Conservation (phyloP, 2,329 filamentous ascomycete genomes). For the Penicillium aurantiogriseum region DNA sequence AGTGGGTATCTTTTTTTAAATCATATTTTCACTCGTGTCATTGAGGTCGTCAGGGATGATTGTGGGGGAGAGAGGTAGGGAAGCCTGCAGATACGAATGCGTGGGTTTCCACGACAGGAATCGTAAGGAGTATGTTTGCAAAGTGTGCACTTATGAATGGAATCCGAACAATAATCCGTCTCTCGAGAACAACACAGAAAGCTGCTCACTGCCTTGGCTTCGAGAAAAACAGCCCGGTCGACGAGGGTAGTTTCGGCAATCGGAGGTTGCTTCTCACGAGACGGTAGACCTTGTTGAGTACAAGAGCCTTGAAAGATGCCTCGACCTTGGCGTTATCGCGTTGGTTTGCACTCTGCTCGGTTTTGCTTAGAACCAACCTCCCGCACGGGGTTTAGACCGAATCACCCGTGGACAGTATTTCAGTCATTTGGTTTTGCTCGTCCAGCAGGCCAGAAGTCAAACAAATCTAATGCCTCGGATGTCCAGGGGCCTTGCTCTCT, state of each 20-base stretch:
- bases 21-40: not conserved
- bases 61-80: constrained; percentile 26
- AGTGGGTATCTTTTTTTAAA: constrained; percentile 20
- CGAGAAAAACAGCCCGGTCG: constrained; percentile 16
- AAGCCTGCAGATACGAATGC: constrained; percentile 43
- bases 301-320: not conserved
- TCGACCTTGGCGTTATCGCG: not conserved
- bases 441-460: constrained; percentile 46
- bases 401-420: not conserved
- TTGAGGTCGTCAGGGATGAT: constrained; percentile 3
- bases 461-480: constrained; percentile 42
- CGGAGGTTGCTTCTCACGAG: constrained; percentile 15
- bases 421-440: constrained; percentile 33
- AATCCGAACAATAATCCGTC: constrained; percentile 39
- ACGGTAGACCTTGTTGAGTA: constrained; percentile 6
- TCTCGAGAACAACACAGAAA: constrained; percentile 54
- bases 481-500: constrained; percentile 43
- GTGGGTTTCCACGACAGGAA: constrained; percentile 55
- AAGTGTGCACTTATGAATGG: constrained; percentile 49
- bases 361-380: constrained; percentile 26
- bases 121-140: constrained; percentile 57
- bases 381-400: constrained; percentile 50
- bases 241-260: constrained; percentile 2
- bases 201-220: constrained; percentile 30
- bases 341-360: not conserved